Conservation (phyloP, 2,329 filamentous ascomycete species). For the Fusarium fracticaudum region DNA sequence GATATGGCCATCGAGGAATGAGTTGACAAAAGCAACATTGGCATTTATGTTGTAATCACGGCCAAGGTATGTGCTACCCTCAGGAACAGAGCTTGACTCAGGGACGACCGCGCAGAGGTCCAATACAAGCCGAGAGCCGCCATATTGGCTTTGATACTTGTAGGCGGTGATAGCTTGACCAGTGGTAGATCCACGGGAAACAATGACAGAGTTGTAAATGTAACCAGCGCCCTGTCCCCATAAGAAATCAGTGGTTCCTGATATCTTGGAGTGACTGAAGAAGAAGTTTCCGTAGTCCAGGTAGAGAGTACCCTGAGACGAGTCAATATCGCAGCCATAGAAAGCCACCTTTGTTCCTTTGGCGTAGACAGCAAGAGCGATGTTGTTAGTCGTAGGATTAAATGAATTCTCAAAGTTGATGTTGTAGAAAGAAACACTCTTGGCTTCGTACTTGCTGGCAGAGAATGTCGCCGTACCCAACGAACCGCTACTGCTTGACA, state of each 20-base stretch:
- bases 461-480: conserved; percentile 38
- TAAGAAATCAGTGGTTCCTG: conserved; percentile 34
- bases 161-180: conserved; percentile 44
- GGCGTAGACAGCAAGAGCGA: conserved; percentile 38
- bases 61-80: conserved; percentile 42
- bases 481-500: conserved; percentile 29
- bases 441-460: conserved; percentile 43
- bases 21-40: conserved; percentile 44
- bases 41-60: conserved; percentile 41
- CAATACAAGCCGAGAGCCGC: conserved; percentile 53
- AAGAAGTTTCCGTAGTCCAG: conserved; percentile 38
- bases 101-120: conserved; percentile 52
- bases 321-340: conserved; percentile 51
- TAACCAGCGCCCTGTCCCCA: conserved; percentile 41
- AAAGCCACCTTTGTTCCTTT: conserved; percentile 51
- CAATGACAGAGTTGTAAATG: conserved; percentile 38
- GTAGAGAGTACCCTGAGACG: conserved; percentile 34
- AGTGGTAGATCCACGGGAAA: conserved; percentile 11
- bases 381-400: conserved; percentile 16
- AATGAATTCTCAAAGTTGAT: conserved; percentile 43
- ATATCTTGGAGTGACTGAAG: conserved; percentile 30
- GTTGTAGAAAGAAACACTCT: conserved; percentile 44
- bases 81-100: conserved; percentile 32
- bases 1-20: conserved; percentile 43
- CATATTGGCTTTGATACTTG: conserved; percentile 40